phyloP scores from a whole-genome alignment of 1,284 basidiomycete genomes.

The Stygiomarasmius scandens region DNA sequence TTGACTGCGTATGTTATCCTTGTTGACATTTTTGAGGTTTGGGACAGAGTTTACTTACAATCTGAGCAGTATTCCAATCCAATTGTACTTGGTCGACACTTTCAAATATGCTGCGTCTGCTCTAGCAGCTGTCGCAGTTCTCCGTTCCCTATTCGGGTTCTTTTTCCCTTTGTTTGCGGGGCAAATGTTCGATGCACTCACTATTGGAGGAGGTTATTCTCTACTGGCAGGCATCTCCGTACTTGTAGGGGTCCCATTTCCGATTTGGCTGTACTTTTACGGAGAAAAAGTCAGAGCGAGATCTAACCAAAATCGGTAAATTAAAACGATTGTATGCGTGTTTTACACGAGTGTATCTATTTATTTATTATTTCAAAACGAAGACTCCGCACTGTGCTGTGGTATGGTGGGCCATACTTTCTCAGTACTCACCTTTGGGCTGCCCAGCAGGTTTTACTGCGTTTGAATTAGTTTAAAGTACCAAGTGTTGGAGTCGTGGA shows the following conservation, averaged over 20 bases:
- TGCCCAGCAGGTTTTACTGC: no score
- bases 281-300: conserved; percentile 50
- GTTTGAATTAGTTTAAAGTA: no score
- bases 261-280: conserved; percentile 62
- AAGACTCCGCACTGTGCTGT: no score
- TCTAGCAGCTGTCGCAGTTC: conserved; percentile 56
- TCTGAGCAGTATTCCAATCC: conserved; percentile 52
- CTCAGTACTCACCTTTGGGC: no score
- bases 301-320: no score
- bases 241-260: conserved; percentile 65
- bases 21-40: no score
- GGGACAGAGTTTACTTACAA: background rate
- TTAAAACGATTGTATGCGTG: no score
- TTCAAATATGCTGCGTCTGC: conserved; percentile 64
- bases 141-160: conserved; percentile 60
- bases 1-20: no score
- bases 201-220: conserved; percentile 62
- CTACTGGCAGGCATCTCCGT: conserved; percentile 52
- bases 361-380: no score
- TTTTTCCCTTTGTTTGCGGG: conserved; percentile 62
- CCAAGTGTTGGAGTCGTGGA: no score
- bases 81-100: conserved; percentile 63
- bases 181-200: conserved; percentile 59
- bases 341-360: no score
- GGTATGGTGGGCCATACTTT: no score